Base-by-base conservation (phyloP, 2,329 filamentous ascomycete genomes). In the Hymenoscyphus linearis region DNA sequence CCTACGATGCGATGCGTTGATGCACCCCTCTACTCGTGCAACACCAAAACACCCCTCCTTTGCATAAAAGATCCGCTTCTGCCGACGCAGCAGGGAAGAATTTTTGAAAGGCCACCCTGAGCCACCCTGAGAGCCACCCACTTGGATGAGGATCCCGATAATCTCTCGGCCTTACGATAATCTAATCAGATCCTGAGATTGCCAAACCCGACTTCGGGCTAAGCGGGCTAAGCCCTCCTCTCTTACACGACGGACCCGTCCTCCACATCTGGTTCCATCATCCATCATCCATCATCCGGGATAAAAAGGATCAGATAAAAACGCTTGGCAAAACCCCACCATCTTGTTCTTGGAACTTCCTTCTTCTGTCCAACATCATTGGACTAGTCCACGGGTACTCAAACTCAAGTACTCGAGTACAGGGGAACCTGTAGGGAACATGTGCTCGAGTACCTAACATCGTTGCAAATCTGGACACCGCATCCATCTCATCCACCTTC, bases 231-330 rank as follows among this genome's bases (percentile, higher is more conserved):
- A 40, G 37, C 37, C 37, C 37, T 40, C 18, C 37, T 40, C 37
- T n/a, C n/a, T n/a, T n/a, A n/a, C 37, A 40, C 36, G 36, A 37
- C 10, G 12, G 3, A 4, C 36, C 16, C 36, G 14, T 16, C 13
- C 36, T 40, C 36, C n/a, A n/a, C n/a, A 47, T 47, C n/a, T 47
- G 18, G 40, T 47, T 10, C 40, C 10, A 47, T 22, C n/a, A 18
- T 31, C 31, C 31, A 31, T 9, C 31, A 9, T 9, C 26, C 52
- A n/a, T 26, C 10, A 12, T 22, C 16, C 26, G 7, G 52, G 52
- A 22, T 22, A 16, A n/a, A 40, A 25, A 27, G 35, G 62, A 68
- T 68, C 66, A 66, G 66, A 68, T 68, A 66, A 68, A 34, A 35
- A 55, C 13, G 35, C 61, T 63, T 63, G 58, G 58, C 61, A 61